Evolutionary conservation across 2,329 filamentous ascomycete species (phyloP).

Genomic region (Aspergillus candidus): DNA sequence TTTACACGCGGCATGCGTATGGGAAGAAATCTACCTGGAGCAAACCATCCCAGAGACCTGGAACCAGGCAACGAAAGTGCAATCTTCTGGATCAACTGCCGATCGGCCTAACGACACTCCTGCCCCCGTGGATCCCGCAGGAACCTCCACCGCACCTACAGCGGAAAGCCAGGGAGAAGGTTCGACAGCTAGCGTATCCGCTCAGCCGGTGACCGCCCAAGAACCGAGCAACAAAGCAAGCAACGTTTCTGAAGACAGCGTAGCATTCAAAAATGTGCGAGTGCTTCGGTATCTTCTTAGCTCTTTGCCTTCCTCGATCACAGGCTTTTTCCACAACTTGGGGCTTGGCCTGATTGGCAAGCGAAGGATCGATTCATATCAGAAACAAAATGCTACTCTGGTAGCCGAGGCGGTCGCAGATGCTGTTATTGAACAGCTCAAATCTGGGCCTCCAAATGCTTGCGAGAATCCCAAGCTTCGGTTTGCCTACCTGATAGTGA

Average conservation of each 20-base stretch:
- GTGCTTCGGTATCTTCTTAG: slow-evolving; percentile 70
- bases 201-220: slow-evolving; percentile 12
- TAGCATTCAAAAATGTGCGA: slow-evolving; percentile 67
- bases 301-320: slow-evolving; percentile 71
- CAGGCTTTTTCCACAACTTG: slow-evolving; percentile 76
- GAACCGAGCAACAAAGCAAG: slow-evolving; percentile 14
- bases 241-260: slow-evolving; percentile 24
- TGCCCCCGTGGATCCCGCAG: slow-evolving; percentile 17
- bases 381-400: slow-evolving; percentile 55
- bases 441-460: slow-evolving; percentile 42
- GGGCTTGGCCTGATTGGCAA: slow-evolving; percentile 75
- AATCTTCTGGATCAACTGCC: slow-evolving; percentile 30
- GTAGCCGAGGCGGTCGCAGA: slow-evolving; percentile 66
- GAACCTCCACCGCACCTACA: slow-evolving; percentile 15
- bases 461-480: slow-evolving; percentile 53
- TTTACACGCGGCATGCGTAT: slow-evolving; percentile 72
- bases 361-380: slow-evolving; percentile 60
- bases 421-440: slow-evolving; percentile 62
- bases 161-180: slow-evolving; percentile 22
- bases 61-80: slow-evolving; percentile 43
- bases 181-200: slow-evolving; percentile 14
- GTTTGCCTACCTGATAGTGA: slow-evolving; percentile 75
- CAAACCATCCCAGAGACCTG: slow-evolving; percentile 62
- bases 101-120: slow-evolving; percentile 39
- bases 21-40: slow-evolving; percentile 73